A percentile compares a stretch with the other conserved stretches of the same genome.
These are phyloP conservation scores for Aspergillus alliaceus DNA, from an alignment of 2,329 filamentous ascomycete species.

Conservation along the genomic window DNA sequence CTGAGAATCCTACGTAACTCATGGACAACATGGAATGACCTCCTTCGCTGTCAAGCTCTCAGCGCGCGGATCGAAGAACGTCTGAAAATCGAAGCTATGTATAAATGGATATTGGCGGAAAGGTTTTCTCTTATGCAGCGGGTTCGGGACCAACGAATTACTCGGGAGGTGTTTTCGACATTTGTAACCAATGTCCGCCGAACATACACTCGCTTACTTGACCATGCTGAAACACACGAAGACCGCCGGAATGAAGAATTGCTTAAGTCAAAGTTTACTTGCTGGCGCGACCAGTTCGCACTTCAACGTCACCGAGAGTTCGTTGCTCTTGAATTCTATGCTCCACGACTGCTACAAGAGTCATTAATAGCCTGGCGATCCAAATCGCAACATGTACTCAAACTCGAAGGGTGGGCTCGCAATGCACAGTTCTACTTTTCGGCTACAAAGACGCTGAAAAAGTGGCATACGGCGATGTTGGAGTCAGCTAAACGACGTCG, in stretches of 20 bases:
- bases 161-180: conserved; percentile 37
- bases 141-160: conserved; percentile 41
- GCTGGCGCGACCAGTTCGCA: conserved; percentile 40
- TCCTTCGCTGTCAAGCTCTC: conserved; percentile 55
- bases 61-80: conserved; percentile 56
- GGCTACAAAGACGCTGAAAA: conserved; percentile 50
- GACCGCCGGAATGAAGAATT: conserved; percentile 33
- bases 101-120: conserved; percentile 61
- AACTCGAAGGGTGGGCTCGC: conserved; percentile 54
- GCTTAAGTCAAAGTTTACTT: conserved; percentile 33
- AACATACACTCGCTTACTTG: conserved; percentile 38
- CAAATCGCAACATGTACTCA: conserved; percentile 42
- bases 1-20: conserved; percentile 56
- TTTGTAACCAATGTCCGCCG: conserved; percentile 42
- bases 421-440: conserved; percentile 59
- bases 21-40: conserved; percentile 64
- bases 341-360: conserved; percentile 42
- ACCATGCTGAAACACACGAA: conserved; percentile 37
- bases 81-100: conserved; percentile 56
- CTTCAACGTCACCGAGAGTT: conserved; percentile 43
- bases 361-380: conserved; percentile 40
- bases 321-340: conserved; percentile 45
- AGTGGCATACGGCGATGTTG: conserved; percentile 52
- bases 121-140: conserved; percentile 41
- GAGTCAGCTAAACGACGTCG: conserved; percentile 54